Conservation (phyloP, 495 filamentous ascomycete species). For the Parachaetomium inaequale region DNA sequence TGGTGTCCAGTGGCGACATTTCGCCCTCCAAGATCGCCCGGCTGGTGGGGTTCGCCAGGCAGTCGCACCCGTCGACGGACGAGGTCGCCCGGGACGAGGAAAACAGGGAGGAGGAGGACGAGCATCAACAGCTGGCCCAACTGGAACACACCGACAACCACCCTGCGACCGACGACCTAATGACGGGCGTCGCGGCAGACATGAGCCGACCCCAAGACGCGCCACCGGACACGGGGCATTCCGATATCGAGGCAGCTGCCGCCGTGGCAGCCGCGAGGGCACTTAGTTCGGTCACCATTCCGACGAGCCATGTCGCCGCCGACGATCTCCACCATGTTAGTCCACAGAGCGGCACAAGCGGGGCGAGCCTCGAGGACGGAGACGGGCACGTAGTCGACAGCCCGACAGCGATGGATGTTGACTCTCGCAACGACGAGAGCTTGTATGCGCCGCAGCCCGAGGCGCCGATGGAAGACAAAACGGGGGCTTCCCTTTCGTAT, state of each 20-base stretch:
- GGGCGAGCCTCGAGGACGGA: constrained; percentile 37
- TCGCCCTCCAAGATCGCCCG: constrained; percentile 54
- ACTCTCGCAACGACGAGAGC: constrained; percentile 33
- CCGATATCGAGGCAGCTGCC: constrained; percentile 37
- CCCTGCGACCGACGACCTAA: constrained; percentile 45
- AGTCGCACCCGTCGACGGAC: constrained; percentile 48
- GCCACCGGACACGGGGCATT: constrained; percentile 34
- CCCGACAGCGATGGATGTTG: constrained; percentile 44
- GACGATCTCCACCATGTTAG: constrained; percentile 38
- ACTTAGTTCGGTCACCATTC: constrained; percentile 35
- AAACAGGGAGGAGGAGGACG: constrained; percentile 48
- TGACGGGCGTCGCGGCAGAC: constrained; percentile 47
- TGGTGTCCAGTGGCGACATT: constrained; percentile 36
- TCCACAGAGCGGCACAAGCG: constrained; percentile 39
- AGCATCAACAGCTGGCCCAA: constrained; percentile 38
- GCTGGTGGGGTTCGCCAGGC: constrained; percentile 46
- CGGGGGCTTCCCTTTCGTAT: constrained; percentile 42
- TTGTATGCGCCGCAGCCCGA: constrained; percentile 41
- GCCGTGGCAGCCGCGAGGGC: constrained; percentile 28
- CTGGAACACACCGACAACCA: constrained; percentile 49
- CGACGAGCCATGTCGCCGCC: constrained; percentile 28
- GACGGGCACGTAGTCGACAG: constrained; percentile 39
- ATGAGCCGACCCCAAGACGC: constrained; percentile 52
- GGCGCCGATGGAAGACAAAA: constrained; percentile 49
- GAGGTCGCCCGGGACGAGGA: constrained; percentile 56